Evolutionary conservation across 2,329 filamentous ascomycete species (phyloP).

Genomic region (Aspergillus awamori): DNA sequence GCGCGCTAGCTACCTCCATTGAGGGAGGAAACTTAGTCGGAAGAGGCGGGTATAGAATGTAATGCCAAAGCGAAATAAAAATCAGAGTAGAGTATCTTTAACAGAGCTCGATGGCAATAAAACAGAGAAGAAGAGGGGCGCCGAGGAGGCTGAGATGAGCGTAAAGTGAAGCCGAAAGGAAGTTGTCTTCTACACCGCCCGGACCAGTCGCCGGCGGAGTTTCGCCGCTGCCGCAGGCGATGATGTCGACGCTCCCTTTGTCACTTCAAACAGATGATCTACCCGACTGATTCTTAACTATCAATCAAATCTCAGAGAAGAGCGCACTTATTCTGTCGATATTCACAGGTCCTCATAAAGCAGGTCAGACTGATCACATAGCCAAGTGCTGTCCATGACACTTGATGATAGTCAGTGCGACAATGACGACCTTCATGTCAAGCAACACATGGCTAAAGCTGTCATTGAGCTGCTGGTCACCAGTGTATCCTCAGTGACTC

Average conservation of each 20-base stretch:
- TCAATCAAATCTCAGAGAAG: too few relatives aligned
- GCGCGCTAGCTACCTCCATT: slow-evolving; percentile 11
- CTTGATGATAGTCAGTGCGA: too few relatives aligned
- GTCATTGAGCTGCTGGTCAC: too few relatives aligned
- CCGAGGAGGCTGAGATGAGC: neutral
- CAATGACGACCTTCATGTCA: too few relatives aligned
- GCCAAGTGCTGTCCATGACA: too few relatives aligned
- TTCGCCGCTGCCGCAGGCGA: neutral
- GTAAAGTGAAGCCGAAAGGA: slow-evolving; percentile 9
- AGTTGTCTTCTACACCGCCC: slow-evolving; percentile 8
- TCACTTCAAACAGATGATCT: too few relatives aligned
- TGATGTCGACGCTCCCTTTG: neutral
- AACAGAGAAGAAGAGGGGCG: neutral
- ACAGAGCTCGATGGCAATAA: neutral
- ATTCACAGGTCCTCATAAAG: too few relatives aligned
- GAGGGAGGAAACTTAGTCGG: neutral
- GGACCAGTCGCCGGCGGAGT: slow-evolving; percentile 2
- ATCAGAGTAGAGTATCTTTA: neutral
- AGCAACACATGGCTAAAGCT: too few relatives aligned
- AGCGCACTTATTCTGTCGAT: too few relatives aligned
- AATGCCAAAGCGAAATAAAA: neutral
- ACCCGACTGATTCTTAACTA: too few relatives aligned
- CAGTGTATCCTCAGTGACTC: too few relatives aligned
- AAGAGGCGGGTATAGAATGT: neutral
- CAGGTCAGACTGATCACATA: too few relatives aligned